Conservation (phyloP, 257 asterid species). For the Fraxinus anomala region DNA sequence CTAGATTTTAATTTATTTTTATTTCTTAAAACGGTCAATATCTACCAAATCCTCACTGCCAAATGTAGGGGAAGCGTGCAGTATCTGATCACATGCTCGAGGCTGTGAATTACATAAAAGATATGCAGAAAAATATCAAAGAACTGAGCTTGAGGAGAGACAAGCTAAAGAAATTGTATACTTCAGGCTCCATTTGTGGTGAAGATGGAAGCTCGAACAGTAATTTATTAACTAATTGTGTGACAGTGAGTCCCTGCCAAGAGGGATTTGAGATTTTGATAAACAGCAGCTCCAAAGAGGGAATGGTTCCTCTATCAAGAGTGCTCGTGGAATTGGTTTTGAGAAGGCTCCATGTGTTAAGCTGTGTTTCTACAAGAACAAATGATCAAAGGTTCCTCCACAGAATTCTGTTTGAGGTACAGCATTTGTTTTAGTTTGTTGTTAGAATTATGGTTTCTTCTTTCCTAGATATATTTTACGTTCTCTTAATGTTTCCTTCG, state of each 20-base stretch:
- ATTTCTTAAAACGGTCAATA: neutral
- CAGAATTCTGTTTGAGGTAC: constrained; percentile 31
- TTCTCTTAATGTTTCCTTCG: neutral
- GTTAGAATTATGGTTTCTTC: neutral
- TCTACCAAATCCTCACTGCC: neutral
- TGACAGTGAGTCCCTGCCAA: constrained; percentile 11
- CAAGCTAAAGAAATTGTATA: neutral
- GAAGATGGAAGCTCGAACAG: neutral
- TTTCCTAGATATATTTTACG: neutral
- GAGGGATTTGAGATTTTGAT: constrained; percentile 38
- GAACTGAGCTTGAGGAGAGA: constrained; percentile 27
- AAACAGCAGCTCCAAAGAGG: neutral
- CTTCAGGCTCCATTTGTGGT: neutral
- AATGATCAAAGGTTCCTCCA: constrained; percentile 23
- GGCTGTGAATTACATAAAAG: constrained; percentile 36
- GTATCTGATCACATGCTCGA: constrained; percentile 34
- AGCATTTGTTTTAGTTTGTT: neutral
- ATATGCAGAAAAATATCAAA: constrained; percentile 27
- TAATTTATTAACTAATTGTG: neutral
- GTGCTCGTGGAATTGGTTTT: constrained; percentile 15
- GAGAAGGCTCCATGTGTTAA: constrained; percentile 24
- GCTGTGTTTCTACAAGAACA: constrained; percentile 24
- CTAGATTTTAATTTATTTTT: neutral
- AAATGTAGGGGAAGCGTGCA: constrained; percentile 36
- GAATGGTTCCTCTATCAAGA: constrained; percentile 20